Base-by-base conservation (phyloP, 176 grass and related monocot species). In the Musa acuminata region DNA sequence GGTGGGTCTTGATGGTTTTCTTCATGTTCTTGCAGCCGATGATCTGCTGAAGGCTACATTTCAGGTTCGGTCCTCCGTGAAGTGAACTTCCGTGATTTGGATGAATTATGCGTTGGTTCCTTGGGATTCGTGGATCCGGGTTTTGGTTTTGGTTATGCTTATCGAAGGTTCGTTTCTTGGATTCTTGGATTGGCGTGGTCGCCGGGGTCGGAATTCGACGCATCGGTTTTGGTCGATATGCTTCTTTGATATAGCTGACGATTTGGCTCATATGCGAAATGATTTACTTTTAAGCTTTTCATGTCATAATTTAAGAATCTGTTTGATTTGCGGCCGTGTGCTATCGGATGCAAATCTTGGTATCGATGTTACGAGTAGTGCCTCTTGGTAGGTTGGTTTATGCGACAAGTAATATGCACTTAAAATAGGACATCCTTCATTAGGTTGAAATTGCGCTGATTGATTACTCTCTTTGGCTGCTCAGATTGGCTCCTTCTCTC, bases 1-100 rank as follows among this genome's bases (percentile, higher is more conserved):
- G 17, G 14, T 22, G 17, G 16, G 11, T 49, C 16, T 62, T 21
- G 11, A 12, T 62, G 7, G 14, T 11, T 50, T n/a, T 10, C 29
- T 63, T 57, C n/a, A 43, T 64, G 21, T 62, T 76, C 35, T 51
- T 76, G 74, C 74, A 76, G 74, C 51, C 58, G 74, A 76, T 63
- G 58, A 62, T 29, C 17, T 2, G 58, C 58, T 51, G 53, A 76
- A 76, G 73, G 17, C 2, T 22, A 76, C 73, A 51, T 76, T 76
- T 21, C 73, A 76, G 73, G 73, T 76, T 49, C 2, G 70, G 20
- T 25, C 20, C 9, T 29, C 35, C 35, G 35, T 6, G 35, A 6
- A 6, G 70, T 24, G 12, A 72, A 25, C 19, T 25, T 53, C 19
- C n/a, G 17, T 1, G 66, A 63, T 51, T 1, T 62, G 25, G 51